Percentiles rank a stretch among this genome's conserved stretches.
phyloP scores from a whole-genome alignment of 305 asterid species.

The Solanum hybrid region DNA sequence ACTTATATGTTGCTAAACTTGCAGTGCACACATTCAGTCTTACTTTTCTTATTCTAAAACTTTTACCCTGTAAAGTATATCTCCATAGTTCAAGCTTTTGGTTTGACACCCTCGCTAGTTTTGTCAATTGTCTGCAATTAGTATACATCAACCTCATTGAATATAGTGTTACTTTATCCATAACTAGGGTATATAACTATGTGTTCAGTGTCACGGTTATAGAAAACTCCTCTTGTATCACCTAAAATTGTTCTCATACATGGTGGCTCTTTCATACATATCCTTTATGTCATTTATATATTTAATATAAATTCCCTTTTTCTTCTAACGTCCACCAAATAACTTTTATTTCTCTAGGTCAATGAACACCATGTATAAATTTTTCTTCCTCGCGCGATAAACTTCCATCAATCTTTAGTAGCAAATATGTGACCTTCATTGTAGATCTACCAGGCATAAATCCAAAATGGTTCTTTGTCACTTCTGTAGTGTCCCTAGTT shows the following conservation, averaged over 20 bases:
- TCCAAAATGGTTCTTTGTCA: not conserved
- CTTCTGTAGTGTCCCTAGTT: not conserved
- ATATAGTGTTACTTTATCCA: not conserved
- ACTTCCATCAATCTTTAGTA: not conserved
- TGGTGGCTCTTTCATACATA: not conserved
- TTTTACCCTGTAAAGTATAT: not conserved
- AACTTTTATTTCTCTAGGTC: not conserved
- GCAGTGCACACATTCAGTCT: not conserved
- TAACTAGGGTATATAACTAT: not conserved
- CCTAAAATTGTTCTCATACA: not conserved
- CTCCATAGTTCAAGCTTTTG: not conserved
- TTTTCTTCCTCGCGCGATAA: not conserved
- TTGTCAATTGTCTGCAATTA: not conserved
- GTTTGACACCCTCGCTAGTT: not conserved
- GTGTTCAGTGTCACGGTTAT: not conserved
- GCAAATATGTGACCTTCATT: not conserved
- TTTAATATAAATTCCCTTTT: not conserved
- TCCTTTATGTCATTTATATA: not conserved
- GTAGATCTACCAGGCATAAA: not conserved
- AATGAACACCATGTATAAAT: not conserved
- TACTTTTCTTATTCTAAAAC: not conserved
- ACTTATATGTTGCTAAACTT: not conserved
- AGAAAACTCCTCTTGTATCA: not conserved
- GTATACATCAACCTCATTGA: not conserved
- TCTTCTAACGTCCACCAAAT: not conserved